These are phyloP conservation scores for Margaritispora aquatica DNA, from an alignment of 495 filamentous ascomycete species.

Conservation along the genomic window DNA sequence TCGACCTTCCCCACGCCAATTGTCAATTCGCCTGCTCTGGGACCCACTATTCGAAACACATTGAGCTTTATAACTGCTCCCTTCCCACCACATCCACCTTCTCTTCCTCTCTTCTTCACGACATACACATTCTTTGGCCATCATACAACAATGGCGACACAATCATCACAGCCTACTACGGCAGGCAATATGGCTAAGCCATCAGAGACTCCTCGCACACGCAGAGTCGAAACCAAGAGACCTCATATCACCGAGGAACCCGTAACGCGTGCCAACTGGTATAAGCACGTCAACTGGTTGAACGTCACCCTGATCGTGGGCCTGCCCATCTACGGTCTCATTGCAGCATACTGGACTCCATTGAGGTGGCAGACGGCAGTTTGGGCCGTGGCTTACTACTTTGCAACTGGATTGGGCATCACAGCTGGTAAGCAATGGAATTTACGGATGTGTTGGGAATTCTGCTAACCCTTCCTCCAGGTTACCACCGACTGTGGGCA, in stretches of 20 bases:
- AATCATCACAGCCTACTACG: constrained; percentile 13
- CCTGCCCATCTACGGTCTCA: constrained; percentile 69
- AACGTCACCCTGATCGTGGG: constrained; percentile 83
- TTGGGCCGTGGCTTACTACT: constrained; percentile 86
- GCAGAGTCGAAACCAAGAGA: constrained; percentile 43
- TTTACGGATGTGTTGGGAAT: too few relatives aligned
- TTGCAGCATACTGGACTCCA: constrained; percentile 78
- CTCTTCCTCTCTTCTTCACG: constrained; percentile 3
- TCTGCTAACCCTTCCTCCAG: constrained; percentile 26
- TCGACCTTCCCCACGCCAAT: neutral
- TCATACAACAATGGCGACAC: constrained; percentile 21
- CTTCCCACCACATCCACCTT: constrained; percentile 3
- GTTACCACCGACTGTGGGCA: constrained; percentile 91
- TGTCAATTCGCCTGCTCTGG: neutral
- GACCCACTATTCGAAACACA: constrained; percentile 6
- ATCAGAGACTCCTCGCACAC: constrained; percentile 18
- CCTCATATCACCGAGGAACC: constrained; percentile 51
- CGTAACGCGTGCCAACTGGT: constrained; percentile 84
- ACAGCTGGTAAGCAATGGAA: constrained; percentile 61
- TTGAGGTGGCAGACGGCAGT: constrained; percentile 67
- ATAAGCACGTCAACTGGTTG: constrained; percentile 96
- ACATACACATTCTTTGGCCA: constrained; percentile 12
- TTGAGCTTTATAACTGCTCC: constrained; percentile 8
- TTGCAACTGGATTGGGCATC: constrained; percentile 84
- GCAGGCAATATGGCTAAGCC: constrained; percentile 18